Evolutionary conservation across 1,284 basidiomycete genomes (phyloP), one percentile per base, ranked within the genome.

Genomic region (Moniliophthora roreri): DNA sequence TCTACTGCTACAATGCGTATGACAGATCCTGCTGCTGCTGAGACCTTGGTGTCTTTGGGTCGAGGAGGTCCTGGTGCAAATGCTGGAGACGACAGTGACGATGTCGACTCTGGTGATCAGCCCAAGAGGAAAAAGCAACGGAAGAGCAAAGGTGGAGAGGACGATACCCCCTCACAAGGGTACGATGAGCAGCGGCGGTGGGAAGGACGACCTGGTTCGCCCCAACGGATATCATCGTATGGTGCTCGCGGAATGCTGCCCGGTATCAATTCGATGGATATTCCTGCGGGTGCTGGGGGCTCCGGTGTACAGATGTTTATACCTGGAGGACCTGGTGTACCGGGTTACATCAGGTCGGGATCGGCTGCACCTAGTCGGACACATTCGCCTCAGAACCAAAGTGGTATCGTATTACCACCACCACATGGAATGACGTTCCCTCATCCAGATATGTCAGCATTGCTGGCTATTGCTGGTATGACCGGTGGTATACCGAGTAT

Each of bases 11-110:
- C 51, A 48, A 80, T 78, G 53, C 81, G 85, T 46, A 85, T 91
- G 76, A 80, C 85, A 11, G 89, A 92, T 65, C 89, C 90, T 65
- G 89, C 89, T 40, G 89, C 90, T 4, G 89, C 89, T 11, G 90
- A 91, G 69, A 84, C 89, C 2, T 81, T 92, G 40, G 89, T 91
- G 36, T 84, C 86, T 46, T 87, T 92, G 21, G 87, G 89, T 18
- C 80, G 87, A 16, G 73, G 71, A 42, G 73, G 44, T 16, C 24
- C 28, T 23, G 44, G 44, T 35, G 71, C 73, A 10, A 67, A 69
- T 51, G 70, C 69, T 50, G 75, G 75, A 4, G 82, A 83, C 26
- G 84, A 83, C 54, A 83, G 79, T 56, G 85, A 82, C 40, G 80
- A 74, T 20, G 82, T 82, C 48, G 72, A 65, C n/a, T n/a, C n/a